Evolutionary conservation across 768 basidiomycete genomes (phyloP).

Genomic region (Serendipita sp.): DNA sequence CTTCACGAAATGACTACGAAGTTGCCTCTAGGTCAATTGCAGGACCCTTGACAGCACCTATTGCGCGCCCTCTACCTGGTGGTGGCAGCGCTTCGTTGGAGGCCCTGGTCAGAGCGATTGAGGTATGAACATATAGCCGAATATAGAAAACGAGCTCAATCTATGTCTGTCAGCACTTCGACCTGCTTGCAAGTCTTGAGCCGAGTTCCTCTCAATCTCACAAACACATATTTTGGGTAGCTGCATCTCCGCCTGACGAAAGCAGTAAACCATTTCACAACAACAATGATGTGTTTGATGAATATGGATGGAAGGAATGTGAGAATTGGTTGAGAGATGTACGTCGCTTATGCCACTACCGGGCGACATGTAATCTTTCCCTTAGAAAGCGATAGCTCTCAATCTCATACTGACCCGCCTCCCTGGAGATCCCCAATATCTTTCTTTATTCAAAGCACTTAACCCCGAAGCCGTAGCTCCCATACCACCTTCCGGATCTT

Average conservation of each 20-base stretch:
- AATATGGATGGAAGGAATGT: slow-evolving; percentile 1
- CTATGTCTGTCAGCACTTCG: not conserved
- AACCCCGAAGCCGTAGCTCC: not conserved
- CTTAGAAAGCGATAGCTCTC: not conserved
- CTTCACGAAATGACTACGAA: not conserved
- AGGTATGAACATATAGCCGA: not conserved
- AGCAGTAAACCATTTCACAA: not conserved
- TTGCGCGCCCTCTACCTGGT: not conserved
- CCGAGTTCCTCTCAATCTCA: not conserved
- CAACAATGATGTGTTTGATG: not conserved
- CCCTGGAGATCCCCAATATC: not conserved
- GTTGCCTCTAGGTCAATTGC: not conserved
- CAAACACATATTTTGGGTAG: not conserved
- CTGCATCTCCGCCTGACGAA: not conserved
- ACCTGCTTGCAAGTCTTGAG: not conserved
- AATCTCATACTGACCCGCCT: not conserved
- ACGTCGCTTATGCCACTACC: not conserved
- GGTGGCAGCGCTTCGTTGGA: slow-evolving; percentile 1
- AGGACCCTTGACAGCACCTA: not conserved
- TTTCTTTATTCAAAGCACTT: not conserved
- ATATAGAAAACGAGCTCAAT: not conserved
- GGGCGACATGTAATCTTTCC: not conserved
- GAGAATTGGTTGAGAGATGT: not conserved
- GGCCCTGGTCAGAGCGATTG: not conserved
- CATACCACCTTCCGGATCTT: not conserved